Percentiles rank a stretch among this genome's conserved stretches.
Conservation (phyloP, 768 basidiomycete genomes). For the Leccinum variicolor region DNA sequence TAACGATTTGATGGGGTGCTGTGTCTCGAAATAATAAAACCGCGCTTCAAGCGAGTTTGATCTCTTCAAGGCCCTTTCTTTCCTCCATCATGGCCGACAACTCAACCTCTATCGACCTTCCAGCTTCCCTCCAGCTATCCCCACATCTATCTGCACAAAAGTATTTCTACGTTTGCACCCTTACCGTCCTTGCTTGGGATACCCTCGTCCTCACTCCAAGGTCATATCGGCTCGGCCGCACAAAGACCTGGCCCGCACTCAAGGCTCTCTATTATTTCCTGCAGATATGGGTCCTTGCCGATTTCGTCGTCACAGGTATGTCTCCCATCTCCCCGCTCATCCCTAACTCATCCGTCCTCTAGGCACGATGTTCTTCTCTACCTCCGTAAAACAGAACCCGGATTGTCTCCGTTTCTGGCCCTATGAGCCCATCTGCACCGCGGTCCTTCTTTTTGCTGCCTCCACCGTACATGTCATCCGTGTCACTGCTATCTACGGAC, state of each 20-base stretch:
- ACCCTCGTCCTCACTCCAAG: conserved; percentile 80
- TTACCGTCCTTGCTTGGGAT: conserved; percentile 89
- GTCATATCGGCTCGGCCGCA: conserved; percentile 66
- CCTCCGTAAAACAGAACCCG: conserved; percentile 49
- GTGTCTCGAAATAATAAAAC: conserved; percentile 11
- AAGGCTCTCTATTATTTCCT: conserved; percentile 76
- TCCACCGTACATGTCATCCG: conserved; percentile 78
- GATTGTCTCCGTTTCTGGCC: conserved; percentile 73
- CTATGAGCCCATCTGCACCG: conserved; percentile 85
- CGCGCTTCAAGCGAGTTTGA: not conserved
- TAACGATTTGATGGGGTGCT: conserved; percentile 25
- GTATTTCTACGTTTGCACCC: conserved; percentile 86
- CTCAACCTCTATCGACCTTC: conserved; percentile 33
- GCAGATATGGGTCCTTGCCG: conserved; percentile 71
- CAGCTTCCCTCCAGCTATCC: conserved; percentile 67
- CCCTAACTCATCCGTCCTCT: conserved; percentile 6
- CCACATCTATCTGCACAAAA: conserved; percentile 83
- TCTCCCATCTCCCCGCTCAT: conserved; percentile 2
- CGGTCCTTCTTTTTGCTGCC: conserved; percentile 66
- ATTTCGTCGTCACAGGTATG: conserved; percentile 73
- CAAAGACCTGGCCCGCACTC: conserved; percentile 67
- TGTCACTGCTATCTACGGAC: conserved; percentile 72
- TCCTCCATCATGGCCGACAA: conserved; percentile 18
- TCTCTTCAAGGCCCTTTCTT: not conserved
- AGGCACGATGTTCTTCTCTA: conserved; percentile 86